Evolutionary conservation across 2,329 filamentous ascomycete species (phyloP).

Genomic region (Colletotrichum ledebouriae): DNA sequence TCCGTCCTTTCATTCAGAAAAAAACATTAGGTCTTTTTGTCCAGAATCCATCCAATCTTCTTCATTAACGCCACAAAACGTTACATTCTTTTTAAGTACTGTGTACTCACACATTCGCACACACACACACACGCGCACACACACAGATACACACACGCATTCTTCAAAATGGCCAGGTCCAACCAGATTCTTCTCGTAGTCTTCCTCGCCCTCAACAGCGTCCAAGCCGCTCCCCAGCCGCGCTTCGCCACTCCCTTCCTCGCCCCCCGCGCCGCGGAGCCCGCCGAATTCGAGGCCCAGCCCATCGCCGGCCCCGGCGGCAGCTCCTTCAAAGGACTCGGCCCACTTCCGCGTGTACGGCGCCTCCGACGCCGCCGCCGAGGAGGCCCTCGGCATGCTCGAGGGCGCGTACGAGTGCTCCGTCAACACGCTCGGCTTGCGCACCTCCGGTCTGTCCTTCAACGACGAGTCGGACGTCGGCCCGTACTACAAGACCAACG

Average conservation of each 20-base stretch:
- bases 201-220: conserved; percentile 26
- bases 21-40: conserved; percentile 16
- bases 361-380: conserved; percentile 43
- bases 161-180: conserved; percentile 28
- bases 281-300: conserved; percentile 49
- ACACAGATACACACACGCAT: neutral
- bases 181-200: conserved; percentile 33
- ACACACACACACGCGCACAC: neutral
- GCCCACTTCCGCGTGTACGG: conserved; percentile 58
- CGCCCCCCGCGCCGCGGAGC: conserved; percentile 35
- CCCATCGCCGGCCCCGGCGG: conserved; percentile 51
- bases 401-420: conserved; percentile 62
- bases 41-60: conserved; percentile 6
- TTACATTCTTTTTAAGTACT: neutral
- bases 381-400: conserved; percentile 54
- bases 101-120: too few relatives aligned
- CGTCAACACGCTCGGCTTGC: conserved; percentile 53
- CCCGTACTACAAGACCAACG: conserved; percentile 61
- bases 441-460: conserved; percentile 55
- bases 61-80: neutral
- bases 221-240: conserved; percentile 31
- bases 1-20: conserved; percentile 21
- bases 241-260: conserved; percentile 67
- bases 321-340: conserved; percentile 50
- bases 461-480: conserved; percentile 52